Base-by-base conservation (phyloP, 2,329 filamentous ascomycete species). In the Sclerotinia subarctica region DNA sequence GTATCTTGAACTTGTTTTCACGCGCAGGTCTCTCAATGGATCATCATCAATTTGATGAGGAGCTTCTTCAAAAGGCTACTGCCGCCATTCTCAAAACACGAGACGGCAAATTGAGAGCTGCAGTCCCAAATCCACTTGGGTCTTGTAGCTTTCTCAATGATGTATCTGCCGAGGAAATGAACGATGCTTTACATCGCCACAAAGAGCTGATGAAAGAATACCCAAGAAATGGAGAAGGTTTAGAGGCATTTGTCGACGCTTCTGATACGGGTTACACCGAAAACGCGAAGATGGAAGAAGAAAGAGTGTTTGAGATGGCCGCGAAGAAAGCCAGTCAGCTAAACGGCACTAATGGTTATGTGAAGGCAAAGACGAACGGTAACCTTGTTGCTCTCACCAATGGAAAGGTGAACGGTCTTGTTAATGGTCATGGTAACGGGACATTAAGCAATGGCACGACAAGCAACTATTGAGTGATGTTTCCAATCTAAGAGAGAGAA, bases 21-120 rank as follows among this genome's bases (percentile, higher is more conserved):
- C 83, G 88, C 56, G 88, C 88, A 7, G 89, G 90, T 26, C 82
- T 92, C 0, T 88, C 88, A 26, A 91, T 92, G 82, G 89, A 92
- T 69, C 89, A 92, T 74, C 82, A 84, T 8, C 81, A 88, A 49
- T 92, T 91, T 74, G 84, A 90, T 72, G 87, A 88, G 66, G 81
- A 85, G 0, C 82, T 91, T 35, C 83, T 92, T 13, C 85, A 88
- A 64, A 86, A 86, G 73, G 89, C 83, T 2, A 92, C 89, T 1
- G 80, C 85, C 19, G 89, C 89, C 17, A 92, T 92, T 70, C 79
- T 92, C 62, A 90, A 88, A 80, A 92, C 89, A 0, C 83, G 90
- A 17, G 89, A 92, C 71, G 89, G 89, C 46, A 82, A 85, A 74
- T 82, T 92, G 13, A 84, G 89, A 51, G 86, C 88, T 46, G 88